Base-by-base conservation (phyloP, 345 rosid species). In the Leavenworthia alabamica region DNA sequence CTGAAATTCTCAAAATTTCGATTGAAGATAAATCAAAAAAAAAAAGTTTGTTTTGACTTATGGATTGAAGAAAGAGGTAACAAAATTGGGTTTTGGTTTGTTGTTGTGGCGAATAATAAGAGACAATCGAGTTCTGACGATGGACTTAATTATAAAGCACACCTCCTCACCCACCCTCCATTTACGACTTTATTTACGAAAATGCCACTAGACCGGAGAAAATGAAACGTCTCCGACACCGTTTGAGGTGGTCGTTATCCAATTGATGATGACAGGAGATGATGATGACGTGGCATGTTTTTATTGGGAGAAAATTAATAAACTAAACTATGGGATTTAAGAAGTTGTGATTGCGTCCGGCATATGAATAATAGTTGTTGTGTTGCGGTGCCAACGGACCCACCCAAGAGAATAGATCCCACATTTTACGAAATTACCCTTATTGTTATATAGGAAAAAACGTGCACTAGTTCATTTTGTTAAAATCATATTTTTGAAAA, bases 71-170 rank as follows among this genome's bases (percentile, higher is more conserved):
- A 23, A 58, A 71, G 60, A 57, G 20, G 65, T 23, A 56, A 51
- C 64, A 24, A 65, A 72, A 42, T 50, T 71, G 75, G 49, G 50
- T 71, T 71, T 64, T 57, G 75, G 53, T 62, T 58, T 57, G 56
- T 48, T 37, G 24, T 29, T 70, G 17, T 6, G 35, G 35, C 31
- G 62, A 57, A 48, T 48, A 13, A 63, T 6, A 13, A 42, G 27
- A 16, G 20, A 35, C 14, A 43, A 43, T 10, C 24, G 43, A 35
- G 41, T 11, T 33, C 15, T 2, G 45, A 29, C 64, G 63, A 51
- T 68, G 67, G 66, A 33, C 35, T 63, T 32, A 44, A 13, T 33
- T 55, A 70, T 54, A 1, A 62, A 53, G 40, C 35, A 26, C n/a
- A 33, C 27, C 26, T 3, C 5, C 2, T 49, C 44, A 59, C 72